phyloP scores from a whole-genome alignment of 1,284 basidiomycete genomes.

The Ceratobasidium sp. region DNA sequence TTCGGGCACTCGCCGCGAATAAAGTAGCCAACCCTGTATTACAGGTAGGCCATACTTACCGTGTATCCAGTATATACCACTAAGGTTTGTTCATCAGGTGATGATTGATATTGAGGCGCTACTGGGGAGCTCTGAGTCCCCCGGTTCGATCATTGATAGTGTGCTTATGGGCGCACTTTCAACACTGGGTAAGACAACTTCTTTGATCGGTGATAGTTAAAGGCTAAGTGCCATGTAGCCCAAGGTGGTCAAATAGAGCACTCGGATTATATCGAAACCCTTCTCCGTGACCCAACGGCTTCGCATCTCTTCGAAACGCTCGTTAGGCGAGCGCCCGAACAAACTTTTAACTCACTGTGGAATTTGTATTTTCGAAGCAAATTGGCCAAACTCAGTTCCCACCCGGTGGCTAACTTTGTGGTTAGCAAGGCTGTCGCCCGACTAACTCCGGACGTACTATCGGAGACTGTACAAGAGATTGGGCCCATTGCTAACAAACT shows the following conservation, averaged over 20 bases:
- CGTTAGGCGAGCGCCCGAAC: constrained; percentile 64
- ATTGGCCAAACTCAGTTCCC: constrained; percentile 71
- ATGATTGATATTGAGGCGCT: constrained; percentile 79
- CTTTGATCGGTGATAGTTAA: not conserved
- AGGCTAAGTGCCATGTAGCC: constrained; percentile 46
- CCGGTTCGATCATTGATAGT: constrained; percentile 81
- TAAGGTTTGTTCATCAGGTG: constrained; percentile 57
- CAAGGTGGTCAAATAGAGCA: constrained; percentile 47
- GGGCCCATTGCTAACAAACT: constrained; percentile 8
- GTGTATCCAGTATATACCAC: not conserved
- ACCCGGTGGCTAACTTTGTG: constrained; percentile 93
- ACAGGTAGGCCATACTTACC: constrained; percentile 58
- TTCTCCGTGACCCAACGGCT: constrained; percentile 83
- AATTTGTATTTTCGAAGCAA: constrained; percentile 74
- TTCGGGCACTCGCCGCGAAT: constrained; percentile 79
- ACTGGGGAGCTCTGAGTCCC: constrained; percentile 61
- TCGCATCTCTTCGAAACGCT: constrained; percentile 87
- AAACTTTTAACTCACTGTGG: constrained; percentile 77
- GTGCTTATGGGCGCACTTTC: constrained; percentile 81
- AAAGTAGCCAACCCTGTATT: constrained; percentile 82
- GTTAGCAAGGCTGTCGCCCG: constrained; percentile 77
- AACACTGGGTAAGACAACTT: constrained; percentile 59
- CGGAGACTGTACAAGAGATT: constrained; percentile 64
- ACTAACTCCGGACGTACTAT: constrained; percentile 61
- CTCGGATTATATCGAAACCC: constrained; percentile 78